Evolutionary conservation across 352 stramenopile species (phyloP).

Genomic region (Pythium periplocum): DNA sequence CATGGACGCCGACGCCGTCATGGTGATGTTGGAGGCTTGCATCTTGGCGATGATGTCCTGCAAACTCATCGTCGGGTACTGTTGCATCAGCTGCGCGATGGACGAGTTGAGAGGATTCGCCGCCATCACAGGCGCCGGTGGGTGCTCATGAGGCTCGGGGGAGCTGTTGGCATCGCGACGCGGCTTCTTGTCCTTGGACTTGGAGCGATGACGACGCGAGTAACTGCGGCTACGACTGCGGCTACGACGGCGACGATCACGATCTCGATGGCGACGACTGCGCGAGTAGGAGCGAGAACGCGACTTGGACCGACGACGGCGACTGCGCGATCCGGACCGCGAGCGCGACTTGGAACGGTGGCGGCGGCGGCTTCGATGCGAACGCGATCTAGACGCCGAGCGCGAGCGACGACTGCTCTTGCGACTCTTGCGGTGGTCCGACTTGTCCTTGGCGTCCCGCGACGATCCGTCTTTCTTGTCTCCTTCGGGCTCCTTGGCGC

Average conservation of each 20-base stretch:
- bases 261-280: conserved; percentile 31
- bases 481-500: conserved; percentile 10
- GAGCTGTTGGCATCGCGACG: conserved; percentile 47
- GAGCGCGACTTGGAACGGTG: conserved; percentile 52
- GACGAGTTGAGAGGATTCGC: conserved; percentile 47
- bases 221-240: conserved; percentile 43
- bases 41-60: conserved; percentile 89
- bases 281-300: conserved; percentile 51
- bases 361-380: conserved; percentile 22
- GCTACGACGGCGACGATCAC: conserved; percentile 32
- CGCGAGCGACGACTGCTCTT: conserved; percentile 57
- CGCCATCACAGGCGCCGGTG: conserved; percentile 11
- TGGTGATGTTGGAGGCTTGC: conserved; percentile 72
- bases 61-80: conserved; percentile 84
- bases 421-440: conserved; percentile 17
- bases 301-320: conserved; percentile 26
- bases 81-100: conserved; percentile 87
- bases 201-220: conserved; percentile 56
- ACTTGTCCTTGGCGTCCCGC: conserved; percentile 9
- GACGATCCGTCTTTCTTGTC: conserved; percentile 6
- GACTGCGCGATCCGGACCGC: conserved; percentile 35
- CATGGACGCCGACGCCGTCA: conserved; percentile 64
- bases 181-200: conserved; percentile 40
- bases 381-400: conserved; percentile 29
- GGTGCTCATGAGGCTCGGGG: conserved; percentile 34